Percentiles rank a stretch among this genome's conserved stretches.
Conservation (phyloP, 768 basidiomycete species). For the Aureoboletus auriporus region DNA sequence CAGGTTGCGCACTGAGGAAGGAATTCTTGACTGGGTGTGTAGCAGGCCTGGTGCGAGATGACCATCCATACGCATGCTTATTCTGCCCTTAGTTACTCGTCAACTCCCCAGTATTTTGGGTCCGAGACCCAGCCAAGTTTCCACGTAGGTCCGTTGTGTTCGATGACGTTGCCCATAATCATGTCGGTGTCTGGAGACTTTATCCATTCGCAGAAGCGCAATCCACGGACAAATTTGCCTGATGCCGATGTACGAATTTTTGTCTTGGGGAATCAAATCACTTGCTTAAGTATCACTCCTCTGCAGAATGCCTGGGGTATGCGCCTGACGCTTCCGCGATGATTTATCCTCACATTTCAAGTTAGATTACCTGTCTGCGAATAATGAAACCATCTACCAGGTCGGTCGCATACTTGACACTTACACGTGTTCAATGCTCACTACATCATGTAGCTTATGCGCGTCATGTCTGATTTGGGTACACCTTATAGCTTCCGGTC, state of each 20-base stretch:
- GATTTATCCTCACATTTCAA: neutral
- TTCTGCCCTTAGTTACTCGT: slow-evolving; percentile 24
- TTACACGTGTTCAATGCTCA: neutral
- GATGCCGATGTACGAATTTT: slow-evolving; percentile 29
- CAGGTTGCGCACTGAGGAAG: slow-evolving; percentile 36
- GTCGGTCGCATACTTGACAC: slow-evolving; percentile 1
- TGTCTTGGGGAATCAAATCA: neutral
- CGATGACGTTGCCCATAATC: too few relatives aligned
- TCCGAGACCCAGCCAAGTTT: slow-evolving; percentile 46
- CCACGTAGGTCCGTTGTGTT: slow-evolving; percentile 30
- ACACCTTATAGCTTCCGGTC: slow-evolving; percentile 45
- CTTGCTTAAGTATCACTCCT: neutral
- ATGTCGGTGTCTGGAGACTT: slow-evolving; percentile 25
- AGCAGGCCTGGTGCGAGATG: slow-evolving; percentile 9
- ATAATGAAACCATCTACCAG: slow-evolving; percentile 45
- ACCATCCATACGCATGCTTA: neutral
- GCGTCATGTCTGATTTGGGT: slow-evolving; percentile 52
- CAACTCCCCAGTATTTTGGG: slow-evolving; percentile 47
- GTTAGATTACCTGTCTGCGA: slow-evolving; percentile 38
- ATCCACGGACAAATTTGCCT: slow-evolving; percentile 49
- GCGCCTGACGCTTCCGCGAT: neutral
- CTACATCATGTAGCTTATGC: slow-evolving; percentile 32
- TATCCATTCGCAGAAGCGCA: slow-evolving; percentile 37
- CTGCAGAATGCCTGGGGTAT: slow-evolving; percentile 21
- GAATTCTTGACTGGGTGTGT: slow-evolving; percentile 36